Evolutionary conservation across 495 filamentous ascomycete species (phyloP), one percentile per base, ranked within the genome.

Genomic region (Penicillium coprophilum): DNA sequence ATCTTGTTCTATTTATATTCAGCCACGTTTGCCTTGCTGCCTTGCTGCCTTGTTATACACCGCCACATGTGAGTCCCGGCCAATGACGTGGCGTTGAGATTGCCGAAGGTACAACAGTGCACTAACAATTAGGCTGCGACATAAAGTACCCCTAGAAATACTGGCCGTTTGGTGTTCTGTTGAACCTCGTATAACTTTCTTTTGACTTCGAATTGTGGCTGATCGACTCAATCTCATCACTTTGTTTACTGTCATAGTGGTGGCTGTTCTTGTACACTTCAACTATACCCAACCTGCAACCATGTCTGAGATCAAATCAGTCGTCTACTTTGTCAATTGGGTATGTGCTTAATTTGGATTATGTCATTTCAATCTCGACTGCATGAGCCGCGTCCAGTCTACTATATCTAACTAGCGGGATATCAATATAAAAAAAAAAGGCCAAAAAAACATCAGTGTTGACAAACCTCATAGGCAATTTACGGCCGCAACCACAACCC

Each of bases 401-500:
- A 38, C 6, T 8, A 38, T 17, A 7, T n/a, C 34, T 38, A 38
- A 38, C 34, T 17, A 15, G 34, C 13, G n/a, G 34, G 6, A 38
- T 7, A 38, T 38, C n/a, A 2, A 17, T 7, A n/a, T 3, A 2
- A 0, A 17, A 17, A 38, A 38, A 50, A n/a, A n/a, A n/a, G n/a
- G n/a, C n/a, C n/a, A n/a, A n/a, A n/a, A 21, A 36, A 17, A 12
- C 27, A 30, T 21, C 38, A 21, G 15, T 43, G 31, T 32, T 56
- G 32, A 56, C 27, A 41, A n/a, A 41, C 50, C 1, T 15, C 30
- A n/a, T 76, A 91, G 91, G 89, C 86, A 32, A 95, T 96, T 59
- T 96, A 96, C 64, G 89, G 81, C 41, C 80, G 92, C 60, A 85
- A 92, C 58, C 87, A 95, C 71, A 82, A 87, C 36, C 91, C 92